Conservation (phyloP, 2,329 filamentous ascomycete genomes). For the Aspergillus alliaceus region DNA sequence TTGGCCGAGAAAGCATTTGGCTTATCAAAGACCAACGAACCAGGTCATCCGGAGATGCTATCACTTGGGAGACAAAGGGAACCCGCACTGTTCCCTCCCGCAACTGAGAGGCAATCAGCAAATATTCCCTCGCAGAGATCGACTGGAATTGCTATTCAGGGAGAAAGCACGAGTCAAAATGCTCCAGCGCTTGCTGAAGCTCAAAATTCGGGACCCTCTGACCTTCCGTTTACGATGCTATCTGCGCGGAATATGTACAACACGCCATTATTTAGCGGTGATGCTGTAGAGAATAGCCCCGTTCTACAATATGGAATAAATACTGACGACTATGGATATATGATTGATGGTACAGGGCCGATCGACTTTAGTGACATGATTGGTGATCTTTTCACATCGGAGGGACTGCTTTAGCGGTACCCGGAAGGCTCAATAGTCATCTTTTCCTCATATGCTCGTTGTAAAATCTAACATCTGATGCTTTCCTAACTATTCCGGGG, state of each 20-base stretch:
- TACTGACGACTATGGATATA: background rate
- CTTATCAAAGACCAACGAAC: too few relatives aligned
- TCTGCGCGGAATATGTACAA: background rate
- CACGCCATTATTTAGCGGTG: background rate
- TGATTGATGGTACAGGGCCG: background rate
- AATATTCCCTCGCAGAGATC: background rate
- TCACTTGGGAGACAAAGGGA: background rate
- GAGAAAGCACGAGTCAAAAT: background rate
- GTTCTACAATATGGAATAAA: background rate
- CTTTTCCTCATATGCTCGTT: background rate
- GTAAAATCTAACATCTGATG: background rate
- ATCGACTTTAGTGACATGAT: constrained; percentile 1
- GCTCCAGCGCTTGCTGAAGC: background rate
- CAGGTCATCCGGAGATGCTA: background rate
- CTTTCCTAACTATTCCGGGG: background rate
- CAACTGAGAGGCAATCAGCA: background rate
- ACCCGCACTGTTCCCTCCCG: background rate
- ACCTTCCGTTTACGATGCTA: background rate
- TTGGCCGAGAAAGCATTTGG: background rate
- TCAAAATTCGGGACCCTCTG: background rate
- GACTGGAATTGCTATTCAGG: too few relatives aligned
- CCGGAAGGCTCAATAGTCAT: too few relatives aligned
- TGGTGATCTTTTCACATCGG: background rate
- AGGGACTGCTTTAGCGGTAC: background rate
- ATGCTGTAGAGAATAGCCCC: background rate